Conservation (phyloP, 2,329 filamentous ascomycete species). For the Fusarium haematococcum region DNA sequence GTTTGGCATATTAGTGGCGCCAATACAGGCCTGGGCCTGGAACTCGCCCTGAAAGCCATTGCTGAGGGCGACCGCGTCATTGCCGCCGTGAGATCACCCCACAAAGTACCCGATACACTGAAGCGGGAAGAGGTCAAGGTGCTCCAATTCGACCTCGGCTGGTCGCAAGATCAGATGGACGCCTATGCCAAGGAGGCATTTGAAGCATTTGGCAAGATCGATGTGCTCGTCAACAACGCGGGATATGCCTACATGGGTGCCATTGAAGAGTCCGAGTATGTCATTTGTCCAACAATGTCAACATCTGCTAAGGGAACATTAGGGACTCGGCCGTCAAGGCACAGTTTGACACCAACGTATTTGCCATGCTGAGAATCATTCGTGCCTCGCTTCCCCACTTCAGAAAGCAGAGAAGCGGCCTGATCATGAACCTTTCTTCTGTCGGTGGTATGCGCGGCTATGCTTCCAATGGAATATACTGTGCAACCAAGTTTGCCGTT, state of each 20-base stretch:
- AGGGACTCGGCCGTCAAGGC: neutral
- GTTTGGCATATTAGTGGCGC: neutral
- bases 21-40: neutral
- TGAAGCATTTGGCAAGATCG: neutral
- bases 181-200: neutral
- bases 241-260: neutral
- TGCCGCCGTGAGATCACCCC: neutral
- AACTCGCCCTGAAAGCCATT: neutral
- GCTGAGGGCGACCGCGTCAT: neutral
- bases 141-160: neutral
- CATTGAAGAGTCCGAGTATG: neutral
- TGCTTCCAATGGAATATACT: neutral
- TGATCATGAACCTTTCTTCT: neutral
- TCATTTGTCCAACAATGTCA: too few species aligned
- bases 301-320: neutral
- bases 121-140: neutral
- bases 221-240: neutral
- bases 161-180: neutral
- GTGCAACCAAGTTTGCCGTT: neutral
- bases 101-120: neutral
- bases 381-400: neutral
- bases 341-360: neutral
- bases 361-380: neutral
- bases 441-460: neutral
- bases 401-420: neutral